These are phyloP conservation scores for Collybia mongolica DNA, from an alignment of 768 basidiomycete genomes.

Conservation along the genomic window DNA sequence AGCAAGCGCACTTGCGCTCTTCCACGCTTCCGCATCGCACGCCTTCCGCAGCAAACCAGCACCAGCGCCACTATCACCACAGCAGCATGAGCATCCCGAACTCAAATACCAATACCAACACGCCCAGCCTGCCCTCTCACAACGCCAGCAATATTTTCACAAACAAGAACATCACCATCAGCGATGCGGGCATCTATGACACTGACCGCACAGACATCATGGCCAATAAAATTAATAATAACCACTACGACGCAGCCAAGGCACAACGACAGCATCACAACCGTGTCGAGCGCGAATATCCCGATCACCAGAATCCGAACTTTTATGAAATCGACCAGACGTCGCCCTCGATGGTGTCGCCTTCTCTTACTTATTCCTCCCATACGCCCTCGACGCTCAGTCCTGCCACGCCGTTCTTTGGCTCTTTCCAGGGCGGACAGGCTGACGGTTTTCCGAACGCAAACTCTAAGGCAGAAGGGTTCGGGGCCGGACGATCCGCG, in stretches of 20 bases:
- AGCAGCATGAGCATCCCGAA: slow-evolving; percentile 45
- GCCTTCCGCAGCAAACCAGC: slow-evolving; percentile 24
- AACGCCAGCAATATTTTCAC: slow-evolving; percentile 12
- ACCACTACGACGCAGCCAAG: slow-evolving; percentile 8
- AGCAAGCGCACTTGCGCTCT: slow-evolving; percentile 40
- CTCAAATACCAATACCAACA: slow-evolving; percentile 7
- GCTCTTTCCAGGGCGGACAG: slow-evolving; percentile 41
- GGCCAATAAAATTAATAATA: neutral
- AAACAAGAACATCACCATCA: slow-evolving; percentile 19
- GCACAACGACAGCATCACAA: neutral
- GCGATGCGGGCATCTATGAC: slow-evolving; percentile 10
- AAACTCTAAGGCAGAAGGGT: neutral
- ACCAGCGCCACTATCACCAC: slow-evolving; percentile 44
- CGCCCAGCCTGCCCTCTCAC: slow-evolving; percentile 7
- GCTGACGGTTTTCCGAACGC: neutral
- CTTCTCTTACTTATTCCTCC: slow-evolving; percentile 67
- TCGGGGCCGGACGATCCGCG: neutral
- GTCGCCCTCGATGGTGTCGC: slow-evolving; percentile 61
- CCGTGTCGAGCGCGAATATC: slow-evolving; percentile 10
- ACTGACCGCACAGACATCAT: neutral
- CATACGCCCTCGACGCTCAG: slow-evolving; percentile 66
- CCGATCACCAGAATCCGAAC: slow-evolving; percentile 9
- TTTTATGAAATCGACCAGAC: slow-evolving; percentile 8
- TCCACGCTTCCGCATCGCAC: slow-evolving; percentile 44
- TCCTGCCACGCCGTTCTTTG: slow-evolving; percentile 72